phyloP scores from a whole-genome alignment of 116 monocot species.

The Dioscorea cayenensis region DNA sequence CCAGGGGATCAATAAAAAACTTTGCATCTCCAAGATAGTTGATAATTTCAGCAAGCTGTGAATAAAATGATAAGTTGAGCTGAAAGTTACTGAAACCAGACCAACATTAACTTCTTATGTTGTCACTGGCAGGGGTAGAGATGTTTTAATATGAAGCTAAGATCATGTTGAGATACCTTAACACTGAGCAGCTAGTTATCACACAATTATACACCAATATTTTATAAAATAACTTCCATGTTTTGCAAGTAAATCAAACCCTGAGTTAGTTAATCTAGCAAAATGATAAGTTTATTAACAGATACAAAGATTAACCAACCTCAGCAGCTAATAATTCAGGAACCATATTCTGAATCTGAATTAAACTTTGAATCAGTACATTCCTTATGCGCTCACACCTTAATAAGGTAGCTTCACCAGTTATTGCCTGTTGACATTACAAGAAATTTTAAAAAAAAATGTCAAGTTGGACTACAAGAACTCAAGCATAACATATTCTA shows the following conservation, averaged over 20 bases:
- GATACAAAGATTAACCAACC: conserved; percentile 21
- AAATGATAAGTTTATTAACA: background rate
- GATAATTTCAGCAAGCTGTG: conserved; percentile 52
- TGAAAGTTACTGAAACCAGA: background rate
- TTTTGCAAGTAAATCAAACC: background rate
- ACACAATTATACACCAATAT: no score
- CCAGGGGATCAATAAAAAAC: conserved; percentile 57
- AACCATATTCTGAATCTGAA: conserved; percentile 48
- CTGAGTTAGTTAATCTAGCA: background rate
- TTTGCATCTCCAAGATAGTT: conserved; percentile 39
- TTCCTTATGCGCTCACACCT: conserved; percentile 58
- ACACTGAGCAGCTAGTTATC: no score
- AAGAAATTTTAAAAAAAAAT: background rate
- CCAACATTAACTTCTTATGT: background rate
- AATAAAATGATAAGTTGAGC: background rate
- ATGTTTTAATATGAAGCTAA: background rate
- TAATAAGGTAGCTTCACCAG: conserved; percentile 32
- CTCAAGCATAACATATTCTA: background rate
- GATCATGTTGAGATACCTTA: background rate
- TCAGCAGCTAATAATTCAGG: conserved; percentile 37
- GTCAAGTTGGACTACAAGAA: background rate
- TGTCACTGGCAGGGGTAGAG: background rate
- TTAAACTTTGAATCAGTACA: conserved; percentile 31
- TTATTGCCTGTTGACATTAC: conserved; percentile 36
- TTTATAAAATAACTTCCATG: no score